These are phyloP conservation scores for Agapanthus africanus DNA, from an alignment of 106 monocot genomes.

Conservation along the genomic window DNA sequence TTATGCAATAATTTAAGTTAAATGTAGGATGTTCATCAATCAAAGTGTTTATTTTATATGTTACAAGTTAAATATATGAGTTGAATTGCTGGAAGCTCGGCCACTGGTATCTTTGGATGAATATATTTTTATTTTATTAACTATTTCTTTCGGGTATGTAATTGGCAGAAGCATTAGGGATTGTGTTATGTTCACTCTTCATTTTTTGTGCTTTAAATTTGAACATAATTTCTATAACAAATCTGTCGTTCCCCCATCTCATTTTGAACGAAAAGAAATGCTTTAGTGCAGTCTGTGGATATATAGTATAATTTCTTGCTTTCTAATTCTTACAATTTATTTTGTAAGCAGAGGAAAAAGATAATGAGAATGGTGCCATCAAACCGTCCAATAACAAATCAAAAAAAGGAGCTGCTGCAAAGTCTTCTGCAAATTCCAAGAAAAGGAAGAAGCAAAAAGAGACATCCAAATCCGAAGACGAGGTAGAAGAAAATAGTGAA, in stretches of 20 bases:
- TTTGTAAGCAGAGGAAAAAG: conserved; percentile 7
- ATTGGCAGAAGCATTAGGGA: background rate
- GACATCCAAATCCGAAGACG: conserved; percentile 48
- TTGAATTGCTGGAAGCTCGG: background rate
- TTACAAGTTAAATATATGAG: no score
- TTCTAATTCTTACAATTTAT: background rate
- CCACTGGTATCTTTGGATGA: no score
- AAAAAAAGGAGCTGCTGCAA: conserved; percentile 27
- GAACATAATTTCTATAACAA: no score
- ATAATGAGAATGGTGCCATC: conserved; percentile 1
- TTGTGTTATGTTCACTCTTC: no score
- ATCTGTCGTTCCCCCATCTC: no score
- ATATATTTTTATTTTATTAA: no score
- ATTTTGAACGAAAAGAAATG: no score
- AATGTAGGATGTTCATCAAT: background rate
- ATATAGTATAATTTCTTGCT: background rate
- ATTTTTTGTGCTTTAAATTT: no score
- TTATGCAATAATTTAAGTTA: background rate
- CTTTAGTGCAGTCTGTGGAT: background rate
- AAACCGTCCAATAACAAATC: background rate
- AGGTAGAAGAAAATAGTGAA: conserved; percentile 24
- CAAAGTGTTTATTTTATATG: background rate
- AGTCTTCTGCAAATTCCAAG: conserved; percentile 17
- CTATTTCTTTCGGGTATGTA: background rate
- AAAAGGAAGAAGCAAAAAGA: conserved; percentile 46